Evolutionary conservation across 768 basidiomycete species (phyloP).

Genomic region (Lentinula aciculospora): DNA sequence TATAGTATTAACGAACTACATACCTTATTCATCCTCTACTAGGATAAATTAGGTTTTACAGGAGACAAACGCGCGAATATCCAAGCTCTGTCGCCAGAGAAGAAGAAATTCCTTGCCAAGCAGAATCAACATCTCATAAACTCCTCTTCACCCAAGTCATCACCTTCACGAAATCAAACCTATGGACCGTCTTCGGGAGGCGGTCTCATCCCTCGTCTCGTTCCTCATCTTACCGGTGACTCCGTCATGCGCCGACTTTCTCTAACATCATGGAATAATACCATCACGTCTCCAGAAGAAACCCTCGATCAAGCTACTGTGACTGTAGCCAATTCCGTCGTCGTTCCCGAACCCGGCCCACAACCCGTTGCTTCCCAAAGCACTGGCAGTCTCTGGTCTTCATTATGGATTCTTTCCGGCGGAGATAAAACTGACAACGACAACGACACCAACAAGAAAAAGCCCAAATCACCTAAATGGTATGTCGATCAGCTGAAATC

Average conservation of each 20-base stretch:
- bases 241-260: conserved; percentile 65
- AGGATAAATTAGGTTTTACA: conserved; percentile 74
- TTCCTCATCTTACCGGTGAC: conserved; percentile 77
- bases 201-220: conserved; percentile 56
- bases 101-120: conserved; percentile 62
- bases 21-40: conserved; percentile 7
- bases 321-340: conserved; percentile 15
- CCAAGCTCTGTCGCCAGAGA: conserved; percentile 51
- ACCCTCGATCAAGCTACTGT: conserved; percentile 19
- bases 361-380: conserved; percentile 52
- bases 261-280: conserved; percentile 46
- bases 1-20: not conserved
- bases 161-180: conserved; percentile 21
- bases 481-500: conserved; percentile 60
- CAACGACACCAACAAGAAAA: not conserved
- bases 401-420: conserved; percentile 72
- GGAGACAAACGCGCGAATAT: conserved; percentile 62
- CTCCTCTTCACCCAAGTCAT: conserved; percentile 23
- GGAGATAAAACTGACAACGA: conserved; percentile 33
- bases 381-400: conserved; percentile 73
- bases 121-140: conserved; percentile 39
- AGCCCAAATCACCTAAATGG: conserved; percentile 44
- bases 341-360: conserved; percentile 22
- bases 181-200: conserved; percentile 57
- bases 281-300: conserved; percentile 28